Conservation (phyloP, 306 rosid species). For the Quercus robur region DNA sequence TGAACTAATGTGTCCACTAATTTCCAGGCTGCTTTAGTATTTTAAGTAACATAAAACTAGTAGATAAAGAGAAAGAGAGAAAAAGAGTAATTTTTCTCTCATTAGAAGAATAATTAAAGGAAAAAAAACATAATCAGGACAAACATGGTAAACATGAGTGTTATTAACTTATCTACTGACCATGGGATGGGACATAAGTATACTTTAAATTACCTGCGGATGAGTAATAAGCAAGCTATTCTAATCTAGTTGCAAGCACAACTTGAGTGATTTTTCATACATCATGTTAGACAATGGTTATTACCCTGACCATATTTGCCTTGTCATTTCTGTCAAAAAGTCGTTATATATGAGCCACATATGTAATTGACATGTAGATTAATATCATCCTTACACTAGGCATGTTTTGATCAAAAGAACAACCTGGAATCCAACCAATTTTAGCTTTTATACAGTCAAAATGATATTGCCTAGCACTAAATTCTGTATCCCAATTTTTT, state of each 20-base stretch:
- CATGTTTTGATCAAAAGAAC: conserved; percentile 8
- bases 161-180: not conserved
- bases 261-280: not conserved
- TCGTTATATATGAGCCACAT: not conserved
- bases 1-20: not conserved
- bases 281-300: not conserved
- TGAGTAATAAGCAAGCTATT: not conserved
- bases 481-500: not conserved
- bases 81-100: not conserved
- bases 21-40: not conserved
- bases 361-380: not conserved
- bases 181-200: not conserved
- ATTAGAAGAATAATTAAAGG: too few species aligned
- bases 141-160: not conserved
- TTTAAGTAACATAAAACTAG: not conserved
- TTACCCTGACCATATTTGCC: not conserved
- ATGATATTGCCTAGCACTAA: not conserved
- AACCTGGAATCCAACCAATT: not conserved
- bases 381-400: not conserved
- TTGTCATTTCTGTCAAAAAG: not conserved
- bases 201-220: not conserved
- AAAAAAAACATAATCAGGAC: not conserved
- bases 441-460: not conserved
- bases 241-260: not conserved
- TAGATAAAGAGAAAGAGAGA: not conserved